Evolutionary conservation across 306 rosid species (phyloP), one percentile per base, ranked within the genome.

Genomic region (Quillaja saponaria): DNA sequence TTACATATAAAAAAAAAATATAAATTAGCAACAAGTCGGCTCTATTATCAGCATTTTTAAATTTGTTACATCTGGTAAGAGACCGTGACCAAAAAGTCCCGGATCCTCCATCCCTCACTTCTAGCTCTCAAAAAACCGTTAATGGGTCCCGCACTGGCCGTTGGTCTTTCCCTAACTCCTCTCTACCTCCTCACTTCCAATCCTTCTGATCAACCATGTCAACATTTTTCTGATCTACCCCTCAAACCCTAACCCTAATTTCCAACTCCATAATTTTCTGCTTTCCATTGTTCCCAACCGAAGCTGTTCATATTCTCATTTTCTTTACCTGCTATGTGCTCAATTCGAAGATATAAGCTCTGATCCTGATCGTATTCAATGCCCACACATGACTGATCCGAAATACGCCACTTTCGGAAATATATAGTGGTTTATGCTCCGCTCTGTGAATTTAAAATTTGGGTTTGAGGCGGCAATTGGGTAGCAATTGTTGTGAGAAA

Each of bases 121-220:
- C 18, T 31, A 2, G 8, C 11, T 20, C 34, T 57, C 21, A 8
- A 18, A 76, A 76, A 69, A 58, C 76, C 55, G 80, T 76, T 76
- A 42, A 45, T 66, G 61, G 68, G 34, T 35, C 47, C 80, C 72
- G 72, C 34, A 64, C 52, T 58, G 49, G 50, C 64, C 76, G 76
- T 63, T 69, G 60, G 59, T 58, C 31, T 25, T 62, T 61, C 64
- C 48, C 61, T 38, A 38, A 13, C 71, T 40, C 31, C 71, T 20
- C 34, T 49, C 52, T 58, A 34, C 51, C 51, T 68, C 57, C 28
- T 8, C 28, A 12, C 49, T 58, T 49, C 34, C 9, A 8, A 18
- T 12, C 35, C 33, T 25, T 18, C 13, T 53, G 21, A 48, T 12
- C 34, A 55, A 33, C 41, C 16, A 25, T 52, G 51, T 64, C 60